Evolutionary conservation across 805 yeast species (phyloP), one percentile per base, ranked within the genome.

Genomic region (Candida chilensis): DNA sequence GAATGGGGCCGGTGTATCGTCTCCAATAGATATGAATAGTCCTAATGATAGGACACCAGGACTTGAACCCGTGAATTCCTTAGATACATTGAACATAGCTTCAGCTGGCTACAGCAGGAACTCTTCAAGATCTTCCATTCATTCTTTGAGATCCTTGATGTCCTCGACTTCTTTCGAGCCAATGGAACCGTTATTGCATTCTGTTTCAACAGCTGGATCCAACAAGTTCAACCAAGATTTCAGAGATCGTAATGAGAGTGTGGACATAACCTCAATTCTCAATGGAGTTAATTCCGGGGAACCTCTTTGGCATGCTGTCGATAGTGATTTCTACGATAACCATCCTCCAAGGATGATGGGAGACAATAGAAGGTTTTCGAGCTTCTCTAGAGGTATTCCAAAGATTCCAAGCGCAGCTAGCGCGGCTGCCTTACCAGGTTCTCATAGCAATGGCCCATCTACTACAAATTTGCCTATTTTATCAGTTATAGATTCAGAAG

Each of bases 201-300:
- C 15, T n/a, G 25, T 22, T 15, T 22, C 25, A n/a, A 22, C 25
- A 7, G n/a, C 6, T 5, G 6, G 13, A 6, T 7, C 25, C 13
- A 22, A n/a, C 13, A 19, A 19, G 8, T 19, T 19, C 21, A 19
- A 19, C 11, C 8, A 8, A 19, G 25, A 22, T 7, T 22, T 11
- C 18, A 16, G 17, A n/a, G 28, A 26, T 9, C 17, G 28, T 6
- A 26, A 26, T 17, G 19, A 26, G 17, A 10, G 18, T n/a, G n/a
- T 26, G 7, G 28, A 26, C 26, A 29, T 24, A 14, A 25, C 16
- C 14, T 20, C 17, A 10, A 27, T 11, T 5, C 28, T 12, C 15
- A 27, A 11, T 11, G 15, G 10, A 10, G 11, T 12, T 35, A 35
- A 4, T 21, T 18, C 13, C 27, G 19, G 9, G 25, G 30, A 20